A percentile compares a stretch with the other conserved stretches of the same genome.
Evolutionary conservation across 2,329 filamentous ascomycete genomes (phyloP).

Genomic region (Colletotrichum chrysophilum): DNA sequence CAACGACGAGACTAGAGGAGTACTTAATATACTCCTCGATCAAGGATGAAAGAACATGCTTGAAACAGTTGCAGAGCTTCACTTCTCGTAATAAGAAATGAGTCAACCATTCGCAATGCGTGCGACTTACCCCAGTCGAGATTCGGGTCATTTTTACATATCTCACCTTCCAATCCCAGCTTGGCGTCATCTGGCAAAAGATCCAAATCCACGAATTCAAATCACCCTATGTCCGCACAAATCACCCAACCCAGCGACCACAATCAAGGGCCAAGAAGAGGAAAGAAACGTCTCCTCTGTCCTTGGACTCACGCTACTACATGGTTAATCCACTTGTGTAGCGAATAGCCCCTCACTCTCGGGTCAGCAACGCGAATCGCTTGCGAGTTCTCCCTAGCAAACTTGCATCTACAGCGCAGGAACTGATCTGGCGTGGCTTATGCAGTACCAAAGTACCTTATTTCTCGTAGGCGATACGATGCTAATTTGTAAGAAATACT

Average conservation of each 20-base stretch:
- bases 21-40: background rate
- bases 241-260: background rate
- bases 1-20: background rate
- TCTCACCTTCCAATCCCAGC: background rate
- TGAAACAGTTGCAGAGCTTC: background rate
- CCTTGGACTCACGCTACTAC: background rate
- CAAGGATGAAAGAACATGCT: background rate
- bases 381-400: background rate
- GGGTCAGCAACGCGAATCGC: background rate
- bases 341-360: background rate
- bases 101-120: background rate
- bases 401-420: background rate
- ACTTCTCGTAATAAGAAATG: background rate
- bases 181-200: background rate
- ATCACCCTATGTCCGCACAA: background rate
- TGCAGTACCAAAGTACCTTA: background rate
- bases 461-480: accelerated
- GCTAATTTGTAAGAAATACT: background rate
- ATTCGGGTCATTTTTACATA: background rate
- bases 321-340: background rate
- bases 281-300: background rate
- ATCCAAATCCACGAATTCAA: background rate
- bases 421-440: background rate
- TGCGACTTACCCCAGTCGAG: background rate
- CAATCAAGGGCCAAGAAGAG: background rate